A percentile compares a stretch with the other conserved stretches of the same genome.
Conservation (phyloP, 2,329 filamentous ascomycete genomes). For the Triangularia setosa region DNA sequence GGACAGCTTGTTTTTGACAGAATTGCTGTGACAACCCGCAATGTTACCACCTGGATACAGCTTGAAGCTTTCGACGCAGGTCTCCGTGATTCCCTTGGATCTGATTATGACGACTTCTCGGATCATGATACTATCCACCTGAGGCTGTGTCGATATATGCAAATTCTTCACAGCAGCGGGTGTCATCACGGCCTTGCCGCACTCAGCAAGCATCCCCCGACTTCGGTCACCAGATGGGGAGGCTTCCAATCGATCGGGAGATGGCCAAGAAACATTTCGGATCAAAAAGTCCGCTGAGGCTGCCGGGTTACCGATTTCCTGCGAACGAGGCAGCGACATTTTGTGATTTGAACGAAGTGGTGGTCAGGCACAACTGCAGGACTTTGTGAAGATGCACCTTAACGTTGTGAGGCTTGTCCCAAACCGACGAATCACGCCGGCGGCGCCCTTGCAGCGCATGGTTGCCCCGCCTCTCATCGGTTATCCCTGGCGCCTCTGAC, state of each 20-base stretch:
- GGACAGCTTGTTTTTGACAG: no score
- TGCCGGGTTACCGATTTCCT: background rate
- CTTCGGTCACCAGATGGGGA: background rate
- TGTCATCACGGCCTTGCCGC: background rate
- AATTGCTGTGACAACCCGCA: no score
- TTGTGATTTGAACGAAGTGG: background rate
- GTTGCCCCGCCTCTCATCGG: slow-evolving; percentile 12
- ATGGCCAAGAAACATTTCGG: background rate
- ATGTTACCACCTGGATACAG: no score
- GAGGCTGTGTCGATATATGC: background rate
- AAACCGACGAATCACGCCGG: slow-evolving; percentile 5
- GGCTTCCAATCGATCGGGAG: background rate
- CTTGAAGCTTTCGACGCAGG: background rate
- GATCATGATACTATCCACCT: background rate
- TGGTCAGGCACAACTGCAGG: background rate
- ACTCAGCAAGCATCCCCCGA: background rate
- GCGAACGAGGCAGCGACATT: background rate
- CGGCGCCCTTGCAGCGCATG: slow-evolving; percentile 6
- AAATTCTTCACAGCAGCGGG: background rate
- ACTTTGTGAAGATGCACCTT: background rate
- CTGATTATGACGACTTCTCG: background rate
- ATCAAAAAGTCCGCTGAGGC: background rate
- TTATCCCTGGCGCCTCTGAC: slow-evolving; percentile 18
- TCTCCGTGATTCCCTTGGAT: background rate
- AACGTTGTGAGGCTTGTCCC: background rate